Evolutionary conservation across 163 green algal species (phyloP).

Genomic region (Chlamydomonas reinhardtii): DNA sequence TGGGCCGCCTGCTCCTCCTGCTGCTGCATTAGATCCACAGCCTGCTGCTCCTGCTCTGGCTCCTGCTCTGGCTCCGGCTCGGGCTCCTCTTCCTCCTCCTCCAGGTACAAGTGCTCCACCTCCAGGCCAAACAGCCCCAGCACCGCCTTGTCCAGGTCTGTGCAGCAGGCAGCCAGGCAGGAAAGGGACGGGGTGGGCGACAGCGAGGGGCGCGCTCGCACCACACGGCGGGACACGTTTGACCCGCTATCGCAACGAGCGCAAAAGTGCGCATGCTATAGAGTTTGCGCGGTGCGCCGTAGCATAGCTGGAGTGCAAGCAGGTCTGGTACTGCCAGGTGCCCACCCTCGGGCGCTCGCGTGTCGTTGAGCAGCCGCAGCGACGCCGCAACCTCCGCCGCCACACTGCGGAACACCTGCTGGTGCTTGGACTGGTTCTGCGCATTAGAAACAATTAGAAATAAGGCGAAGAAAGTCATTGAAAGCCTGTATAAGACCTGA

Average conservation of each 20-base stretch:
- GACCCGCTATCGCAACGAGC: too few relatives aligned
- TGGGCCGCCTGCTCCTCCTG: neutral
- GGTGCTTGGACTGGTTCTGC: slow-evolving; percentile 43
- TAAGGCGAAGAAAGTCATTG: too few relatives aligned
- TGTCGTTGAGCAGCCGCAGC: slow-evolving; percentile 25
- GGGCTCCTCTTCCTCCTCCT: slow-evolving; percentile 23
- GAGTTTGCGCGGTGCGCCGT: too few relatives aligned
- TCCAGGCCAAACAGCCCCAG: slow-evolving; percentile 44
- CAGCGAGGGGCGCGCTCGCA: too few relatives aligned
- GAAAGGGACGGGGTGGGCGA: too few relatives aligned
- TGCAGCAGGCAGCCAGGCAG: too few relatives aligned
- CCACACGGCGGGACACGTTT: too few relatives aligned
- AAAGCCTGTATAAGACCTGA: too few relatives aligned
- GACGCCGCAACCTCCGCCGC: slow-evolving; percentile 29
- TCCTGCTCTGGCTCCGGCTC: neutral
- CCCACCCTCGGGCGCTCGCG: slow-evolving; percentile 7
- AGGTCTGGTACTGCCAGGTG: too few relatives aligned
- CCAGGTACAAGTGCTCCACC: slow-evolving; percentile 47
- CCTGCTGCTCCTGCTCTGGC: neutral
- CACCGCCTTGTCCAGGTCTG: slow-evolving; percentile 25
- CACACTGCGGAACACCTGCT: slow-evolving; percentile 16
- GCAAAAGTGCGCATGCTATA: too few relatives aligned
- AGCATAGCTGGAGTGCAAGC: too few relatives aligned
- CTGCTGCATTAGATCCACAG: neutral
- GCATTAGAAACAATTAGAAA: neutral